phyloP scores from a whole-genome alignment of 2,329 filamentous ascomycete genomes.

The Juglanconis oblonga region DNA sequence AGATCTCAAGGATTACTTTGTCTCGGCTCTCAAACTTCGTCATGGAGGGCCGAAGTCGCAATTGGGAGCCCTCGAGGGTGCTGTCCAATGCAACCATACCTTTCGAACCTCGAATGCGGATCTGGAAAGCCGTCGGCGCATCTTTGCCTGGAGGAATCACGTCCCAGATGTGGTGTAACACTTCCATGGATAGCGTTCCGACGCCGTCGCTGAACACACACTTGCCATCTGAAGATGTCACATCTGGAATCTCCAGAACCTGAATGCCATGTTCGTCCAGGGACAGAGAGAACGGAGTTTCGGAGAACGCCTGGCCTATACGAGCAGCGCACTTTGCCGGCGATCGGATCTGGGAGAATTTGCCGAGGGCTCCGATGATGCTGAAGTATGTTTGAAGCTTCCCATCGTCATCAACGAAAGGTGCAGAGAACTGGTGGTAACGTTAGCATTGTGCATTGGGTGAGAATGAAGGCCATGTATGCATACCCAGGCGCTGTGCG shows the following conservation, averaged over 20 bases:
- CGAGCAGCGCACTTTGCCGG: constrained; percentile 57
- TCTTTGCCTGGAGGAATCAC: constrained; percentile 44
- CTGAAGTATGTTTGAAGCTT: constrained; percentile 33
- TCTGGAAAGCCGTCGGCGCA: constrained; percentile 67
- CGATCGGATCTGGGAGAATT: constrained; percentile 48
- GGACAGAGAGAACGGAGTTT: constrained; percentile 64
- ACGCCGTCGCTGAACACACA: constrained; percentile 77
- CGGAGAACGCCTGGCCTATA: constrained; percentile 69
- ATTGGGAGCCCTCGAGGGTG: constrained; percentile 51
- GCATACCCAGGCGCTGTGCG: constrained; percentile 60
- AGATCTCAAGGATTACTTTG: constrained; percentile 63
- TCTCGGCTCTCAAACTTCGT: constrained; percentile 66
- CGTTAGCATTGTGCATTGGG: not conserved
- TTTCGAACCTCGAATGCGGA: constrained; percentile 72
- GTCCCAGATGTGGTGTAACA: constrained; percentile 60
- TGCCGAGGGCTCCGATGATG: constrained; percentile 48
- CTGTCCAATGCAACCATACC: constrained; percentile 74
- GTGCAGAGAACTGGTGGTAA: constrained; percentile 42
- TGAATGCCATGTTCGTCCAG: constrained; percentile 37
- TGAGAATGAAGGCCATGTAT: not conserved
- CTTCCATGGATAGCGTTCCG: constrained; percentile 64
- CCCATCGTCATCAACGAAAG: constrained; percentile 37
- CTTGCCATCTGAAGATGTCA: constrained; percentile 44
- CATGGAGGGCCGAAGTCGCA: constrained; percentile 73
- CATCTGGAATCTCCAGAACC: constrained; percentile 42